Evolutionary conservation across 2,329 filamentous ascomycete genomes (phyloP), one percentile per base, ranked within the genome.

Genomic region (Fusarium decemcellulare): DNA sequence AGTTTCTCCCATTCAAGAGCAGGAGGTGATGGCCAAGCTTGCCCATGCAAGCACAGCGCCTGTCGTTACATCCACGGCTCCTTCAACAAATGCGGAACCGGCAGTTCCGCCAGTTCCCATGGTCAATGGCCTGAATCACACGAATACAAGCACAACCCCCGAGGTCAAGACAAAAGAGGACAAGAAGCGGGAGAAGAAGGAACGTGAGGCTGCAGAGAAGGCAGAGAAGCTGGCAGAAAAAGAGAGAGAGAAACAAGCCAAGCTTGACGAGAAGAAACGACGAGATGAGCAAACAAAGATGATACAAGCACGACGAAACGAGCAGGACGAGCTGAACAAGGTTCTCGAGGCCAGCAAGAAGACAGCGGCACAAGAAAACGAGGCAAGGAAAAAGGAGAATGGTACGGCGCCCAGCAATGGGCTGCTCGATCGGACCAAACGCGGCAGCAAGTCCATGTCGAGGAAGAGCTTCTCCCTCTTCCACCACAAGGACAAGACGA

Each of bases 401-500:
- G 73, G 74, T 6, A 72, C 76, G 15, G 85, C 74, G 64, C 77
- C 74, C 54, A 77, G 78, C 32, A 63, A 70, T 32, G 82, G 84
- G 6, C 84, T 89, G 32, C 81, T 96, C 43, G 89, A 88, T 73
- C 86, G 93, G 46, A 90, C 92, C 68, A 88, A 90, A 71, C 86
- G 91, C 58, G 89, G 89, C 10, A 93, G 91, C 78, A 95, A 93
- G 82, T 94, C 93, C 68, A 87, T 97, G 83, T 88, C 92, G 51
- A 89, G 91, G 67, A 93, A 92, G 79, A 92, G 92, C 71, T 91
- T 93, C 74, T 88, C 87, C 34, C 92, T 93, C 75, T 81, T 91
- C 43, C 73, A 71, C 39, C 83, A 85, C 72, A 89, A 88, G 65
- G 85, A 88, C 65, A 85, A 82, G 76, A 72, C 66, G 70, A 74